phyloP scores from a whole-genome alignment of 2,329 filamentous ascomycete genomes.

The Botrytis cinerea region DNA sequence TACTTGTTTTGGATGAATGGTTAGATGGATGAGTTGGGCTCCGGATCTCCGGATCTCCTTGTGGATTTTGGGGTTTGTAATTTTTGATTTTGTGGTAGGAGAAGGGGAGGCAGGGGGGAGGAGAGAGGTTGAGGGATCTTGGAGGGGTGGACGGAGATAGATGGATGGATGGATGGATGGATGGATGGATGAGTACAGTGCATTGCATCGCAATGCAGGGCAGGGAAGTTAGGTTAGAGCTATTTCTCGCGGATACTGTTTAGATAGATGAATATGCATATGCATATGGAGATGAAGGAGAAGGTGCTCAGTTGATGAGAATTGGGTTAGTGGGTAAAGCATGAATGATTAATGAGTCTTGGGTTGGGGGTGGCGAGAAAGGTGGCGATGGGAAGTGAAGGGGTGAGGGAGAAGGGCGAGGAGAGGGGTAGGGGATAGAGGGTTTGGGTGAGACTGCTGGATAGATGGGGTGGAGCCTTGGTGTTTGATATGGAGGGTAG shows the following conservation, averaged over 20 bases:
- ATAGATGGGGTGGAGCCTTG: too few relatives aligned
- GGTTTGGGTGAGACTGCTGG: background rate
- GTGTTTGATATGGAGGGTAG: too few relatives aligned
- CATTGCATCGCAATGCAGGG: background rate
- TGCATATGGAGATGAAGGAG: background rate
- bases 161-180: background rate
- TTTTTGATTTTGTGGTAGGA: background rate
- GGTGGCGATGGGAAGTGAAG: background rate
- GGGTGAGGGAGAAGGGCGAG: background rate
- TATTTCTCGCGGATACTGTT: background rate
- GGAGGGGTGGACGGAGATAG: background rate
- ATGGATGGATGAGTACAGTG: too few relatives aligned
- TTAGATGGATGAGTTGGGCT: background rate
- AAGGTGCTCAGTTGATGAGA: background rate
- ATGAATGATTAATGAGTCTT: too few relatives aligned
- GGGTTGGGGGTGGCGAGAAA: background rate
- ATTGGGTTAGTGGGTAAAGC: too few relatives aligned
- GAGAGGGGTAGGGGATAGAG: background rate
- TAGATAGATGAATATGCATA: background rate
- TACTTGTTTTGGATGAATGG: background rate
- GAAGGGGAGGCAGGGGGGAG: too few relatives aligned
- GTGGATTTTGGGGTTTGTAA: background rate
- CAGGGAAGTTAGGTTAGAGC: background rate
- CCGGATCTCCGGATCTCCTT: background rate
- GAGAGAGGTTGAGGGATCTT: background rate